Conservation (phyloP, 2,329 filamentous ascomycete genomes). For the Kalmusia sp. region DNA sequence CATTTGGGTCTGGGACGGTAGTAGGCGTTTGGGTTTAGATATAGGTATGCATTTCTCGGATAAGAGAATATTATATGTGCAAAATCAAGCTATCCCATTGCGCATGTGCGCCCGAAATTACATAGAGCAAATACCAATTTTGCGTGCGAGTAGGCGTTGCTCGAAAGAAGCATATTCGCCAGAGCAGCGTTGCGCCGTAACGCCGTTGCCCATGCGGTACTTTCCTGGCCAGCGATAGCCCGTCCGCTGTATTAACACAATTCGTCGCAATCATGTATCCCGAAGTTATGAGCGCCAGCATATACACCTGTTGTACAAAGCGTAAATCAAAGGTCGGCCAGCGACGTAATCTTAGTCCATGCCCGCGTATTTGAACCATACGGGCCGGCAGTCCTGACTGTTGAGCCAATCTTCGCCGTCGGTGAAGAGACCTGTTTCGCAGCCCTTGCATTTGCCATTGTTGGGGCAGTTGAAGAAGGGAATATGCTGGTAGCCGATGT, state of each 20-base stretch:
- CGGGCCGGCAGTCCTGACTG: constrained; percentile 90
- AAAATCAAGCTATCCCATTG: no score
- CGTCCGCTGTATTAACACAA: neutral
- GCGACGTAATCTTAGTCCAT: constrained; percentile 63
- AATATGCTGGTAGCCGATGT: constrained; percentile 98
- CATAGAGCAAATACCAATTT: no score
- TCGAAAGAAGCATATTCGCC: no score
- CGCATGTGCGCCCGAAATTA: no score
- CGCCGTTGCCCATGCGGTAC: neutral
- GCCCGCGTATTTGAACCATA: constrained; percentile 96
- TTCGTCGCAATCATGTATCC: neutral
- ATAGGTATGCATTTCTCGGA: neutral
- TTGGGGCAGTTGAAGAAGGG: constrained; percentile 99
- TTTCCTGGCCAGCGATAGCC: no score
- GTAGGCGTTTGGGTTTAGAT: neutral
- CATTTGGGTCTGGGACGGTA: neutral
- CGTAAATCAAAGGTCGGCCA: neutral
- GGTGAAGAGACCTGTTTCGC: constrained; percentile 84
- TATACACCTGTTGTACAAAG: neutral
- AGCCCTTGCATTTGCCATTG: constrained; percentile 89
- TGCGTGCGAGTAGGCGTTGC: no score
- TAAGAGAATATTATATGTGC: no score
- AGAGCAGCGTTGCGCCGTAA: no score
- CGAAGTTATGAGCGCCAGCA: neutral
- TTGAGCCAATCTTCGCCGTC: constrained; percentile 86